Evolutionary conservation across 139 green algal genomes (phyloP).

Genomic region (Chlorella sp.): DNA sequence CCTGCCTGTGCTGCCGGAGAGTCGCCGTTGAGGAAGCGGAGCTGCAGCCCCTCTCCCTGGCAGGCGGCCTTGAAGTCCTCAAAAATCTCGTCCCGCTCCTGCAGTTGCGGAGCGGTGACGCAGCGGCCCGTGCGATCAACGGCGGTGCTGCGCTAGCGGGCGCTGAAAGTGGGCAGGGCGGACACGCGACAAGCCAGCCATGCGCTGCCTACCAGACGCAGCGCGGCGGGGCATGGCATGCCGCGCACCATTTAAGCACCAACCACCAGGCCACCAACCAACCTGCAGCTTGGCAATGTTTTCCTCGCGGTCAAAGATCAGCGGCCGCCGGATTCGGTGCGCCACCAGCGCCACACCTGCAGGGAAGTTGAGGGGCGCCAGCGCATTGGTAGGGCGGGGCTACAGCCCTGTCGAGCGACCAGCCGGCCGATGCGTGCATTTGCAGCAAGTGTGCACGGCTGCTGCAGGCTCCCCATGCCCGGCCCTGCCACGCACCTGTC

Average conservation of each 20-base stretch:
- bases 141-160: too few relatives aligned
- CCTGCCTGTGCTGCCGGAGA: not conserved
- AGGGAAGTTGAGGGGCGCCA: too few relatives aligned
- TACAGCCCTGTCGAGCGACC: too few relatives aligned
- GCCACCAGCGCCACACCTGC: constrained; percentile 24
- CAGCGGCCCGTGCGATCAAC: too few relatives aligned
- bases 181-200: too few relatives aligned
- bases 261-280: not conserved
- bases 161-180: too few relatives aligned
- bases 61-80: constrained; percentile 26
- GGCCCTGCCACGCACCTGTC: not conserved
- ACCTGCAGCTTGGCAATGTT: constrained; percentile 14
- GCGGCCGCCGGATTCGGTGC: constrained; percentile 21
- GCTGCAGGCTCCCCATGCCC: not conserved
- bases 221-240: too few relatives aligned
- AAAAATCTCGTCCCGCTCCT: constrained; percentile 34
- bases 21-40: constrained; percentile 23
- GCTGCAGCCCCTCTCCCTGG: not conserved
- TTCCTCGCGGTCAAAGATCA: not conserved
- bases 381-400: too few relatives aligned
- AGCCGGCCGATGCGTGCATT: not conserved
- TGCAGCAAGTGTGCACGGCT: not conserved
- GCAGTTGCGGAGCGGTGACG: not conserved
- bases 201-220: too few relatives aligned
- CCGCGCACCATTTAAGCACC: too few relatives aligned